Base-by-base conservation (phyloP, 2,329 filamentous ascomycete genomes). In the Xylariaceae sp. region DNA sequence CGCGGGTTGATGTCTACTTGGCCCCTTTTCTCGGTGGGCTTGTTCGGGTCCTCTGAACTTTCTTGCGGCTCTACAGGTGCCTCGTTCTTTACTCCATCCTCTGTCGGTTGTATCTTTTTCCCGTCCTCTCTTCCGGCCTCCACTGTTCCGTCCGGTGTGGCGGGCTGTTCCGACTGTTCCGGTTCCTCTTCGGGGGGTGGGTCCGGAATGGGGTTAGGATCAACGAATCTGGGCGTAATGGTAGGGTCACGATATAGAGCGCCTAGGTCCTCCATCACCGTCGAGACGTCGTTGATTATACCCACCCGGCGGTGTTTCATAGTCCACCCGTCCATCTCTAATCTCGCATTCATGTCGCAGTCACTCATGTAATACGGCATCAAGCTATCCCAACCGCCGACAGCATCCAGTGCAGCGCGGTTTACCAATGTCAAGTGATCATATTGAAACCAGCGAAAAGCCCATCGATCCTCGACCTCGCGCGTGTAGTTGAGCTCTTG, bases 321-420 rank as follows among this genome's bases (percentile, higher is more conserved):
- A 5, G 55, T 61, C 55, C 63, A 67, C 1, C 64, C 64, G 32
- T 62, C 62, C 65, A 71, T 68, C 20, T 53, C 56, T 10, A 72
- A 47, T 34, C 68, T 61, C 3, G 59, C 63, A 45, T 74, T 69
- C 64, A 73, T 67, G 47, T 75, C 72, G 55, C 70, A 76, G 55
- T 77, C 73, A 23, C 68, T 71, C 37, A 62, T 66, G 49, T 77
- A 77, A 49, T 71, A 77, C 1, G 73, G 71, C 44, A 79, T 75
- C 50, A 72, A 58, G 2, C 69, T 69, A 53, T 78, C 75, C 70
- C 74, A 79, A 1, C 64, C 70, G 14, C 75, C 65, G 27, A 75
- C 61, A n/a, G 65, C 61, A 39, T 68, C 63, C 44, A 69, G 68
- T 5, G 72, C 67, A 6, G 58, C 64, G 22, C 69, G 67, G 50